Evolutionary conservation across 2,329 filamentous ascomycete species (phyloP), one percentile per base, ranked within the genome.

Genomic region (Ceratocystis variospora): DNA sequence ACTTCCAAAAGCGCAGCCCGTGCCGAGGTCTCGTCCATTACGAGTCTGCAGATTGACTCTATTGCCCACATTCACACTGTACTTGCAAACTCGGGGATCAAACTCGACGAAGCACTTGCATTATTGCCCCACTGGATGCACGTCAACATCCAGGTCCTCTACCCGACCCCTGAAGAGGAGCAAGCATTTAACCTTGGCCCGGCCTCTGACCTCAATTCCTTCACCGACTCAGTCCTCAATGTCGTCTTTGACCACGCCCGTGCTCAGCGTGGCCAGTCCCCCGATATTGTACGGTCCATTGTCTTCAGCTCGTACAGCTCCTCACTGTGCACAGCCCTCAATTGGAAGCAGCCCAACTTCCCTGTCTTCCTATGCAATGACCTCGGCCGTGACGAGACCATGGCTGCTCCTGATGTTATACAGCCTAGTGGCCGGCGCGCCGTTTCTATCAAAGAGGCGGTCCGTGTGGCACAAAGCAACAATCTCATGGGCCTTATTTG

Each of bases 291-390:
- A 70, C 82, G 92, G 50, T 96, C 90, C 12, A 87, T 99, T 64
- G 90, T 96, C 10, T 96, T 99, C 74, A 95, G 90, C 71, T 96
- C 90, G 25, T 96, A 93, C 76, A 96, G 96, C 73, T 81, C 89
- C 12, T 88, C 87, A 69, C 83, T 97, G 22, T 99, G 94, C 76
- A 95, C 90, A 17, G 92, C 93, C 4, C 78, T 99, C 71, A 99
- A 99, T 76, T 99, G 94, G 94, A 99, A 99, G 76, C 94, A 99
- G 75, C 94, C 94, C 1, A 99, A 97, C 73, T 99, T 96, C 74
- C 94, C 94, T 0, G 90, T 97, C 0, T 89, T 99, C 71, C 81
- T 97, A 61, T 96, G 92, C 77, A 97, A 97, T 74, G 91, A 96
- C 68, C 83, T 97, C 31, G 90, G 90, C 25, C 80, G 82, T 6